Evolutionary conservation across 148 eudicot genomes (phyloP).

Genomic region (Cornus suecica): DNA sequence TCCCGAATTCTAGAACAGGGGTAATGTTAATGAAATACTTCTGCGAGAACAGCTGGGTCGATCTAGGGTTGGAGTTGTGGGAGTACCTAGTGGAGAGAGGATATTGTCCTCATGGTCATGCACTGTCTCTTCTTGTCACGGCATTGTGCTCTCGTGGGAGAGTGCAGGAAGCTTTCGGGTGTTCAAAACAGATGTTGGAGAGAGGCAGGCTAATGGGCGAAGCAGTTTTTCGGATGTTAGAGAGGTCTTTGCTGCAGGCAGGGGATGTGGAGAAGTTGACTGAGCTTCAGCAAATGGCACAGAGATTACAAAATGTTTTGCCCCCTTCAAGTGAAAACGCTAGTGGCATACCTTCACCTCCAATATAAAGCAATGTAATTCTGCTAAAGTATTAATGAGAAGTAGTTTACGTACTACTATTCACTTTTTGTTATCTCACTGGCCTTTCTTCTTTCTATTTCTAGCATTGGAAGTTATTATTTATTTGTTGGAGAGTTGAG

Average conservation of each 20-base stretch:
- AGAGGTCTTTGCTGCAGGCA: slow-evolving; percentile 51
- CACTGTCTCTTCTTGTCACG: slow-evolving; percentile 69
- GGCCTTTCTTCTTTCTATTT: too few species aligned
- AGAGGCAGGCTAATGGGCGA: slow-evolving; percentile 77
- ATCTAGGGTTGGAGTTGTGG: slow-evolving; percentile 73
- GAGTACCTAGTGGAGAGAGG: slow-evolving; percentile 64
- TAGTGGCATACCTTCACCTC: too few species aligned
- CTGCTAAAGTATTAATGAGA: too few species aligned
- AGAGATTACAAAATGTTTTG: slow-evolving; percentile 43
- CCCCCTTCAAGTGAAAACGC: slow-evolving; percentile 29
- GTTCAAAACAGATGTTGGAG: slow-evolving; percentile 61
- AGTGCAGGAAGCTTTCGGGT: slow-evolving; percentile 61
- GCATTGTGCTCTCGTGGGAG: slow-evolving; percentile 69
- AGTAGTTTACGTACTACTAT: too few species aligned
- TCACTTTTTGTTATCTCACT: too few species aligned
- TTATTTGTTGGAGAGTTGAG: too few species aligned
- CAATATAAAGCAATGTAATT: too few species aligned
- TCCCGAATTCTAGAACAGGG: slow-evolving; percentile 71
- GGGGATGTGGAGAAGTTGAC: slow-evolving; percentile 48
- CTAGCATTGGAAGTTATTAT: too few species aligned
- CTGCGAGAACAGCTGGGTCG: slow-evolving; percentile 48
- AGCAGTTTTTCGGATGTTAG: slow-evolving; percentile 49
- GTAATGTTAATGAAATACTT: slow-evolving; percentile 87
- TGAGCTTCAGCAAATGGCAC: slow-evolving; percentile 44
- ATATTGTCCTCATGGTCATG: slow-evolving; percentile 80